These are phyloP conservation scores for Mycena haematopus DNA, from an alignment of 768 basidiomycete species.

Conservation along the genomic window DNA sequence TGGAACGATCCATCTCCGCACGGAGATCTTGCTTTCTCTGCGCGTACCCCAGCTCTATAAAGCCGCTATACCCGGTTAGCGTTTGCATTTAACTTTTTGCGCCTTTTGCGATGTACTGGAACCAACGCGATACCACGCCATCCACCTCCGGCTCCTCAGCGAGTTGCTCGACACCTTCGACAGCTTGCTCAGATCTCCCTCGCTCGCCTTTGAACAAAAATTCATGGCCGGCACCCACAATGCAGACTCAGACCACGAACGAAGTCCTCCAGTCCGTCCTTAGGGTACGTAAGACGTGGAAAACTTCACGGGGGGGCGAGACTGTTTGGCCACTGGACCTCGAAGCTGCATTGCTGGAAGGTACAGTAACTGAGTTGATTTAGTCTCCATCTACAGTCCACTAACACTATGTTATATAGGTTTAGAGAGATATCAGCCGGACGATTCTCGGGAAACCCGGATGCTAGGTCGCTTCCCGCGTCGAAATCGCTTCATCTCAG, in stretches of 20 bases:
- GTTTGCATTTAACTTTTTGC: background rate
- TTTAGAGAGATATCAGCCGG: constrained; percentile 55
- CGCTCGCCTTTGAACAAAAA: background rate
- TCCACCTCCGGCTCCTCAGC: constrained; percentile 15
- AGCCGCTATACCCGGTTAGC: constrained; percentile 7
- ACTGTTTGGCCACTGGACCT: constrained; percentile 82
- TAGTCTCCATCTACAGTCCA: background rate
- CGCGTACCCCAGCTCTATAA: constrained; percentile 2
- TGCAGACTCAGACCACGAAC: constrained; percentile 45
- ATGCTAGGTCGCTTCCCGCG: constrained; percentile 62
- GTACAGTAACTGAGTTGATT: constrained; percentile 42
- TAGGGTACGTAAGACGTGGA: constrained; percentile 75
- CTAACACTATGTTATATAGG: constrained; percentile 37
- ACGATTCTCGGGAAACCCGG: constrained; percentile 53
- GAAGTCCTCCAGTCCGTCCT: constrained; percentile 73
- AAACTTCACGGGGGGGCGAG: constrained; percentile 72
- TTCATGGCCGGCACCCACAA: constrained; percentile 30
- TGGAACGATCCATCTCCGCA: background rate
- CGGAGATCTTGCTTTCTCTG: background rate
- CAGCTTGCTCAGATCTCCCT: constrained; percentile 18
- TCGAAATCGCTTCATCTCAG: constrained; percentile 67
- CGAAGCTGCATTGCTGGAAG: constrained; percentile 79
- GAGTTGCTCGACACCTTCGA: constrained; percentile 17
- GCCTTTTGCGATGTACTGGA: constrained; percentile 19
- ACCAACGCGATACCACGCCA: constrained; percentile 9